Percentiles rank a stretch among this genome's conserved stretches.
Conservation (phyloP, 352 stramenopile genomes). For the Phytopythium aichiense region DNA sequence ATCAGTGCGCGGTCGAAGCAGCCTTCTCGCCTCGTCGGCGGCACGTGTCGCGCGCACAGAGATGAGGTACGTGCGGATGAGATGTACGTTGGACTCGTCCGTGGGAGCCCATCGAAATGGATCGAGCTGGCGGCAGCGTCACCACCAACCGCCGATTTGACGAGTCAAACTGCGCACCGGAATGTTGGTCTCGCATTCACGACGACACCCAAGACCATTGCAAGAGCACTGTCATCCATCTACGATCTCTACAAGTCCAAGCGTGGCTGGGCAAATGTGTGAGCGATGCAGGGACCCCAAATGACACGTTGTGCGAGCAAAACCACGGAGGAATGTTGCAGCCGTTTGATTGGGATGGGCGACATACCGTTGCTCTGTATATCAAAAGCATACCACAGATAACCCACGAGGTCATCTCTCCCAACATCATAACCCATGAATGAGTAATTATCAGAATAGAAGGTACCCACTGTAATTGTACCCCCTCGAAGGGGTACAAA, state of each 20-base stretch:
- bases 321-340: neutral
- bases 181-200: neutral
- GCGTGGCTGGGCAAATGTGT: no score
- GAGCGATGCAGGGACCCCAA: no score
- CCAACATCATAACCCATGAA: neutral
- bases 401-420: neutral
- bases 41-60: neutral
- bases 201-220: neutral
- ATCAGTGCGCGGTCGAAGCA: neutral
- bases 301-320: no score
- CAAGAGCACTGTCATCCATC: neutral
- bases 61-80: no score
- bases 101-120: neutral
- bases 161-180: neutral
- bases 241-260: neutral
- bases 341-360: neutral
- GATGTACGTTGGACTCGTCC: no score
- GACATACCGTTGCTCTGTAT: neutral
- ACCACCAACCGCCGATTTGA: neutral
- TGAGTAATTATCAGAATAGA: neutral
- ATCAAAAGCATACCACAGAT: neutral
- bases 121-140: neutral
- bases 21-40: neutral
- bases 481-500: neutral
- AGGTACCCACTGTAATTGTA: neutral